A percentile compares a stretch with the other conserved stretches of the same genome.
Evolutionary conservation across 2,329 filamentous ascomycete species (phyloP).

Genomic region (Diaporthe ampelina): DNA sequence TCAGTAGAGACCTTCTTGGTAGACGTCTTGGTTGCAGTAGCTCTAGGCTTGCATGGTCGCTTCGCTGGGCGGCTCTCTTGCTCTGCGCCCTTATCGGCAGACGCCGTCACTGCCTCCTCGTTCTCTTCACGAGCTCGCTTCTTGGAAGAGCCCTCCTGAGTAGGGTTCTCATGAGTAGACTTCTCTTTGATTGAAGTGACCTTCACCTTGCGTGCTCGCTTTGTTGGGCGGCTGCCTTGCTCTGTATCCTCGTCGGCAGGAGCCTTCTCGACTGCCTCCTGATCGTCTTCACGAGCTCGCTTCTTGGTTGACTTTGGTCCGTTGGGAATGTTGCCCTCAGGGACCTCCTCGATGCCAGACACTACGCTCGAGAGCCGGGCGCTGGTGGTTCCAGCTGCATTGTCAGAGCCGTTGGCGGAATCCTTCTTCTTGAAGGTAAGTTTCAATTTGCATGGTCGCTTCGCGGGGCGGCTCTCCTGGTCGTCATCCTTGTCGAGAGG

Average conservation of each 20-base stretch:
- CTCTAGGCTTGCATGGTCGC: too few relatives aligned
- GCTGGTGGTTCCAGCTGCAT: neutral
- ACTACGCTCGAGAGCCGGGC: neutral
- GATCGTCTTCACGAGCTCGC: constrained; percentile 9
- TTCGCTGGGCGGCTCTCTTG: too few relatives aligned
- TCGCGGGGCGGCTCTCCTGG: constrained; percentile 2
- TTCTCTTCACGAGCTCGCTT: too few relatives aligned
- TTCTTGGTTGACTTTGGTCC: constrained; percentile 11
- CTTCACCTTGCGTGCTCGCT: constrained; percentile 27
- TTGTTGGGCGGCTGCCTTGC: neutral
- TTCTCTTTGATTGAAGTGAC: neutral
- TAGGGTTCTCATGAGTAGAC: neutral
- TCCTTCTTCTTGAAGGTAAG: neutral
- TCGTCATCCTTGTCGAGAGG: neutral
- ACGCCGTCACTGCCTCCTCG: too few relatives aligned
- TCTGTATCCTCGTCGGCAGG: constrained; percentile 1
- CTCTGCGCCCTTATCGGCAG: too few relatives aligned
- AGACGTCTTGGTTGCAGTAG: too few relatives aligned
- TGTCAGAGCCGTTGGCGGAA: neutral
- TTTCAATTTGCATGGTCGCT: constrained; percentile 9
- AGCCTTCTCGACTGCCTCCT: neutral
- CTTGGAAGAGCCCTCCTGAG: too few relatives aligned
- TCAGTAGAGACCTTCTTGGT: too few relatives aligned
- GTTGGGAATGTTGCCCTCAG: neutral
- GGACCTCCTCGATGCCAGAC: neutral